Conservation (phyloP, 1,284 basidiomycete species). For the Lignosus rhinocerotis region DNA sequence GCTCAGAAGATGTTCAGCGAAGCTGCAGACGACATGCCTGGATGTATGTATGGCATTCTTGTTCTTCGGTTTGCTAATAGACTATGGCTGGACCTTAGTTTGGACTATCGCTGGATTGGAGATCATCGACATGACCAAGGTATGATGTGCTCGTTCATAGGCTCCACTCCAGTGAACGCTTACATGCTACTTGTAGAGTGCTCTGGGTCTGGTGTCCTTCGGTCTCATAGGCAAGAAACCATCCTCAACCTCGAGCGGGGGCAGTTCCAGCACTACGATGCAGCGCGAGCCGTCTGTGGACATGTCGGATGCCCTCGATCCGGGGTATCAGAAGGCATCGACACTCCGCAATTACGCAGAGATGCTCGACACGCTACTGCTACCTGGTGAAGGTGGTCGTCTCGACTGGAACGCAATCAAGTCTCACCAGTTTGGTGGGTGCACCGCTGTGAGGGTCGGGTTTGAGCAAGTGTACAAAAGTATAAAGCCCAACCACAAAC, state of each 20-base stretch:
- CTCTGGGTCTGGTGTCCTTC: not conserved
- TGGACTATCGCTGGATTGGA: not conserved
- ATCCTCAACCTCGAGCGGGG: not conserved
- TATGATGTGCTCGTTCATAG: not conserved
- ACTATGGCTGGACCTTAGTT: not conserved
- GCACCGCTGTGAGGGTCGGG: not conserved
- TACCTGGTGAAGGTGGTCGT: not conserved
- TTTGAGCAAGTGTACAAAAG: conserved; percentile 5
- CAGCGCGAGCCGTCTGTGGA: not conserved
- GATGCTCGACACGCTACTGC: conserved; percentile 2
- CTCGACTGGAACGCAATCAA: conserved; percentile 10
- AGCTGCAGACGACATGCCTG: conserved; percentile 1
- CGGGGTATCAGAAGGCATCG: conserved; percentile 3
- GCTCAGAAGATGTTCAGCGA: conserved; percentile 1
- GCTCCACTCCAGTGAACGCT: not conserved
- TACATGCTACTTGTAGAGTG: not conserved
- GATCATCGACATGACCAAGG: not conserved
- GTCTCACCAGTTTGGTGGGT: not conserved
- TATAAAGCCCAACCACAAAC: not conserved
- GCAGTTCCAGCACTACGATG: not conserved
- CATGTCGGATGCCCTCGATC: not conserved
- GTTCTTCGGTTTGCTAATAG: not conserved
- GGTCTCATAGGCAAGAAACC: not conserved
- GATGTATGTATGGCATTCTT: not conserved
- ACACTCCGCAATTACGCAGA: conserved; percentile 6